phyloP scores from a whole-genome alignment of 768 basidiomycete species.

The Termitomyces sp. region DNA sequence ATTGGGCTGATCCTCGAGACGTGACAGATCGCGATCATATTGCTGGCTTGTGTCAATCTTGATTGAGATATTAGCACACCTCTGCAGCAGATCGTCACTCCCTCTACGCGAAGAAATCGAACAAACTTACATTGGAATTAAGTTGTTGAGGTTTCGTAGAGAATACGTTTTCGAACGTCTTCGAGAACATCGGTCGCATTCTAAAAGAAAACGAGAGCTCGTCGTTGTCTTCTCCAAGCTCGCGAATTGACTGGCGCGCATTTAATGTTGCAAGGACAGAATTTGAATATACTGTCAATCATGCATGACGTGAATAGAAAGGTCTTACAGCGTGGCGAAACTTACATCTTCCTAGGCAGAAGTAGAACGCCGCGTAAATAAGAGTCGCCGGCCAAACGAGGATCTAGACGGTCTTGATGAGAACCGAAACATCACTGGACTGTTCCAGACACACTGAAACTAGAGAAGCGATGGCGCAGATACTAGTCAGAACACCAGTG shows the following conservation, averaged over 20 bases:
- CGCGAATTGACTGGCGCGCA: constrained; percentile 37
- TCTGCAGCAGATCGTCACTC: constrained; percentile 18
- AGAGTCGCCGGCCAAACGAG: constrained; percentile 41
- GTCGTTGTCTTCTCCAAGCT: constrained; percentile 37
- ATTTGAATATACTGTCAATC: constrained; percentile 43
- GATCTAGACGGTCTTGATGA: constrained; percentile 26
- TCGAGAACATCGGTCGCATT: constrained; percentile 32
- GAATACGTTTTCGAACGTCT: constrained; percentile 7
- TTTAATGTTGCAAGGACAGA: constrained; percentile 51
- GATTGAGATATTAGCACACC: constrained; percentile 52
- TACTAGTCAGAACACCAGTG: constrained; percentile 34
- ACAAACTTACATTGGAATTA: constrained; percentile 22
- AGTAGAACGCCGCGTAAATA: constrained; percentile 55
- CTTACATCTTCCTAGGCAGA: constrained; percentile 46
- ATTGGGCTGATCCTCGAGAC: constrained; percentile 14
- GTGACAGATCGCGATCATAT: constrained; percentile 29
- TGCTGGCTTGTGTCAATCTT: constrained; percentile 61
- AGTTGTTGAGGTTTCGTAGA: constrained; percentile 21
- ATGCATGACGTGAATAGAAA: neutral
- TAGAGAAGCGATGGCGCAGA: constrained; percentile 38
- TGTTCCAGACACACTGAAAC: constrained; percentile 24
- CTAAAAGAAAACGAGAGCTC: constrained; percentile 37
- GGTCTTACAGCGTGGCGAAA: neutral
- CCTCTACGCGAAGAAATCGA: neutral
- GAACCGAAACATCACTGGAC: neutral